Evolutionary conservation across 352 stramenopile genomes (phyloP), one percentile per base, ranked within the genome.

Genomic region (Phytophthora fragariaefolia): DNA sequence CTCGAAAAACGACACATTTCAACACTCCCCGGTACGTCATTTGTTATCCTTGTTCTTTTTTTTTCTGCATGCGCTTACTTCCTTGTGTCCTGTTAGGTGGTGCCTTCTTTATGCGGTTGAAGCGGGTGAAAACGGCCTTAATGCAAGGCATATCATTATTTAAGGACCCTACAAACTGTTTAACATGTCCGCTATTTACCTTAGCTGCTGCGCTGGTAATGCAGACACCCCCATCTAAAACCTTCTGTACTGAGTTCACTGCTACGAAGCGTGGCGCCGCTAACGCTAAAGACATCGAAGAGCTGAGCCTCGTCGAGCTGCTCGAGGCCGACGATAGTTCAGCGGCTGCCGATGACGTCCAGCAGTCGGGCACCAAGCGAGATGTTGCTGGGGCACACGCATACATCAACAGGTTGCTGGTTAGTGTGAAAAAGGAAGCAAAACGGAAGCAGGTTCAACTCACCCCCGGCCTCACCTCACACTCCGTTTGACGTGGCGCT

Each of bases 21-120:
- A 13, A 43, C 69, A 23, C 56, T 58, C 10, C 42, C 54, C 32
- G 54, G 54, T 36, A 36, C 2, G 6, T 12, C 30, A 36, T 36
- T 40, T n/a, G n/a, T n/a, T n/a, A n/a, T 36, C 30, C 9, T 36
- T 36, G 30, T 36, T 15, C 13, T 36, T 7, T 7, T 36, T 15
- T 36, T 1, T 36, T 7, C 30, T 36, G 30, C 6, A 7, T 53
- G 47, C 23, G 34, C 10, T 43, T n/a, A 2, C 17, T 43, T 22
- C 17, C 4, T 17, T 43, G 18, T 43, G 36, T 15, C 8, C 12
- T 20, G 12, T 43, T 63, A 65, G 58, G 53, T 43, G 51, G 36
- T 2, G 43, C 61, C 6, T 2, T 65, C 22, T 73, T 73, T 24
- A 23, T 73, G 12, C 24, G 65, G 2, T 68, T 65, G 13, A 68